phyloP scores from a whole-genome alignment of 495 filamentous ascomycete genomes.

The Daldinia decipiens region DNA sequence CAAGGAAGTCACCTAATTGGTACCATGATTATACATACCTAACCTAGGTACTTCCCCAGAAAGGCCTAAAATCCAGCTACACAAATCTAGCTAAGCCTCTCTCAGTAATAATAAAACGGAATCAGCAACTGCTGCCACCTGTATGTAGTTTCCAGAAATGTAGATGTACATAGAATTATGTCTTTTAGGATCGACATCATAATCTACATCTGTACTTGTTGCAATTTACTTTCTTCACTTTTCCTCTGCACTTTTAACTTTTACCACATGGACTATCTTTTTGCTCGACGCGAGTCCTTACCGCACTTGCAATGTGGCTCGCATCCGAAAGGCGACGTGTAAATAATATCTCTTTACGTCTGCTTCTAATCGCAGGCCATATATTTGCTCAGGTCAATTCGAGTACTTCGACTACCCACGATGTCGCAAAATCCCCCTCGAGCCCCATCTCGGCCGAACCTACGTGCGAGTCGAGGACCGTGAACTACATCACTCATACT shows the following conservation, averaged over 20 bases:
- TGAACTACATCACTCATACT: conserved; percentile 84
- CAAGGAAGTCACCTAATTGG: too few relatives aligned
- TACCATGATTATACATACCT: too few relatives aligned
- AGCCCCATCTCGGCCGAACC: conserved; percentile 23
- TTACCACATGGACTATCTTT: conserved; percentile 38
- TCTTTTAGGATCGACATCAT: conserved; percentile 1
- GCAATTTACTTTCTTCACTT: background rate
- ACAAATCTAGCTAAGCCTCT: too few relatives aligned
- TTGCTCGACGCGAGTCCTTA: conserved; percentile 28
- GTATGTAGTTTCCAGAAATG: background rate
- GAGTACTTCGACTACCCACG: conserved; percentile 24
- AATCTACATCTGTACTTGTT: background rate
- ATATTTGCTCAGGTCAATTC: conserved; percentile 34
- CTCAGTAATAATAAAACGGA: too few relatives aligned
- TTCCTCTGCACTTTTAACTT: background rate
- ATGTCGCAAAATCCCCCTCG: conserved; percentile 29
- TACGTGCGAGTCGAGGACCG: conserved; percentile 71
- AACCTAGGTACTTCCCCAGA: too few relatives aligned
- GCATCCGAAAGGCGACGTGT: conserved; percentile 29
- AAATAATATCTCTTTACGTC: conserved; percentile 27
- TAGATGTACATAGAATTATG: conserved; percentile 3
- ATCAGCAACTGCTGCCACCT: too few relatives aligned
- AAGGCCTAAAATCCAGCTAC: too few relatives aligned
- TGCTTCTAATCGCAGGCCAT: conserved; percentile 25
- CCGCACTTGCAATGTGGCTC: conserved; percentile 44